Conservation (phyloP, 805 yeast genomes). For the Metschnikowia henanensis region DNA sequence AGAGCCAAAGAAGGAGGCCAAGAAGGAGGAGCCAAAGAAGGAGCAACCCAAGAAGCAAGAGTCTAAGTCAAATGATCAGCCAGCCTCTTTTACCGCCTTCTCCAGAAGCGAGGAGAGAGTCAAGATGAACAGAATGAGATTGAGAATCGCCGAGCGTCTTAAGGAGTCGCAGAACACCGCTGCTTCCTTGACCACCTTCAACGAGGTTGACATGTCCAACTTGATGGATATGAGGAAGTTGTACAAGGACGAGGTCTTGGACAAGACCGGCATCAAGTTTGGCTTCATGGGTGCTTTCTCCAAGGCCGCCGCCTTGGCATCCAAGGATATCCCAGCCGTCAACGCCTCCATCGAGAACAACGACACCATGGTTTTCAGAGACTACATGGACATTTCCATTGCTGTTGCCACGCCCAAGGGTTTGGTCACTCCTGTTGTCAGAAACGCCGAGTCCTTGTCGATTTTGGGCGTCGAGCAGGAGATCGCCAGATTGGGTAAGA, state of each 20-base stretch:
- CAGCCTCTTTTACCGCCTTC: constrained; percentile 46
- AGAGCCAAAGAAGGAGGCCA: constrained; percentile 35
- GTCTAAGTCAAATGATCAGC: constrained; percentile 14
- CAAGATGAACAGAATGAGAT: constrained; percentile 99
- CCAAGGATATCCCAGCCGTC: constrained; percentile 92
- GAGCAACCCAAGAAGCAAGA: not conserved
- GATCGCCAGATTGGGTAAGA: constrained; percentile 75
- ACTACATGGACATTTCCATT: constrained; percentile 91
- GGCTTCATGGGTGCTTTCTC: constrained; percentile 99
- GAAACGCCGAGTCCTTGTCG: constrained; percentile 91
- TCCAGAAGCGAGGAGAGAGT: constrained; percentile 88
- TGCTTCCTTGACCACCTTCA: constrained; percentile 96
- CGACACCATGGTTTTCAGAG: constrained; percentile 93
- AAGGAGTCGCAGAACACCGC: constrained; percentile 99
- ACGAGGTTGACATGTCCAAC: constrained; percentile 95
- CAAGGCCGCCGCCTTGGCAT: constrained; percentile 88
- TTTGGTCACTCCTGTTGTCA: constrained; percentile 94
- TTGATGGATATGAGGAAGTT: constrained; percentile 92
- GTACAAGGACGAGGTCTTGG: constrained; percentile 95
- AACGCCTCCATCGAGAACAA: constrained; percentile 92
- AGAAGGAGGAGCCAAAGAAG: constrained; percentile 13
- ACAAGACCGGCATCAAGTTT: constrained; percentile 89
- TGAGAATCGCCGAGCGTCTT: constrained; percentile 97
- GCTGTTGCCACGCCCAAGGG: constrained; percentile 99
- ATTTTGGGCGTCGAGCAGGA: constrained; percentile 89